Conservation (phyloP, 768 basidiomycete genomes). For the Leccinum longicurvipes region DNA sequence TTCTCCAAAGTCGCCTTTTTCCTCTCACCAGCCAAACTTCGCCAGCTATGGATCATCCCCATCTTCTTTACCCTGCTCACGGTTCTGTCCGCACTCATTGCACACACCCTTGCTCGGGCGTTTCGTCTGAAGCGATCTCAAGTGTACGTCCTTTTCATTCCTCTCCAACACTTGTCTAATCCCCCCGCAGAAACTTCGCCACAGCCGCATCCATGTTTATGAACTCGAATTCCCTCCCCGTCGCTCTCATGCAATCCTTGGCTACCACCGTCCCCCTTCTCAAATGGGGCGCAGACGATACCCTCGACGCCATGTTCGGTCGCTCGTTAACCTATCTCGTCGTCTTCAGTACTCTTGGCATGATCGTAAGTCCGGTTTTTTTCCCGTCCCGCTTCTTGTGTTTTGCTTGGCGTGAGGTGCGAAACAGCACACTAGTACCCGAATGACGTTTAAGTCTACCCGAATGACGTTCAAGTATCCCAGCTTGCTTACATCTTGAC, state of each 20-base stretch:
- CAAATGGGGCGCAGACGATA: constrained; percentile 80
- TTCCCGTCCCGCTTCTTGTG: background rate
- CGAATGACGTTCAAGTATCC: background rate
- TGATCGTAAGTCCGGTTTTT: constrained; percentile 65
- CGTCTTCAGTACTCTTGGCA: constrained; percentile 90
- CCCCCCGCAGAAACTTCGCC: constrained; percentile 57
- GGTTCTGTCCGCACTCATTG: constrained; percentile 62
- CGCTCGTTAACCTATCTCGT: constrained; percentile 88
- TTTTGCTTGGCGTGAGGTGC: background rate
- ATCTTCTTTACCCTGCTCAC: constrained; percentile 83
- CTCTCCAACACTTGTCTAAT: background rate
- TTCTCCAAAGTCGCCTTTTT: constrained; percentile 97
- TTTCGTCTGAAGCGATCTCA: constrained; percentile 74
- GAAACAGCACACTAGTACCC: background rate
- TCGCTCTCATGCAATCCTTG: constrained; percentile 90
- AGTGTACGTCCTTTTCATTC: constrained; percentile 44
- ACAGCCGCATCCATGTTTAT: constrained; percentile 86
- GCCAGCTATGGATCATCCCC: constrained; percentile 82
- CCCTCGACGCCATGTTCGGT: constrained; percentile 84
- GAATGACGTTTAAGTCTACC: background rate
- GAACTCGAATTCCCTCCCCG: constrained; percentile 94
- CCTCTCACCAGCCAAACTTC: constrained; percentile 65
- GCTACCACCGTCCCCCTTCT: constrained; percentile 79
- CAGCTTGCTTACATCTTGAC: background rate
- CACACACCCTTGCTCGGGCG: constrained; percentile 57